Evolutionary conservation across 306 rosid genomes (phyloP), one percentile per base, ranked within the genome.

Genomic region (Vigna unguiculata): DNA sequence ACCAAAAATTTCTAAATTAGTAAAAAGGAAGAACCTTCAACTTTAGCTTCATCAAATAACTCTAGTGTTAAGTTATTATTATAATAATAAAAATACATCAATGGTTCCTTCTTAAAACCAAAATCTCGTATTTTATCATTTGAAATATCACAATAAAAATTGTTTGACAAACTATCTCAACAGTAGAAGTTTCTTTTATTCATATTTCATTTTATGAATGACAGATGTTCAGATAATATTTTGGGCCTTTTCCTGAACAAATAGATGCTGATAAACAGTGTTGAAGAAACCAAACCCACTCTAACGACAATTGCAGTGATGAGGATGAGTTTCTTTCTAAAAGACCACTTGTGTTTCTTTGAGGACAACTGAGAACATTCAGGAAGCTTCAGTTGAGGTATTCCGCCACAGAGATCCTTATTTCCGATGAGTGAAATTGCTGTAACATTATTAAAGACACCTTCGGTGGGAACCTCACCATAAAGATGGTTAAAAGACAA

Each of bases 361-460:
- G 36, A n/a, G 1, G 22, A 63, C 0, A 5, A 5, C 17, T 0
- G 16, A 16, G 47, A 22, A 62, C 89, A 85, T 19, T 13, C 0
- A 1, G 58, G 72, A 0, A 85, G 10, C 54, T 55, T 71, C 4
- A 85, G 2, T 17, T 81, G 58, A 71, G 80, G 73, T 4, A 83
- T 78, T 0, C 85, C 89, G 3, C 86, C 87, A 68, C 86, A 83
- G 19, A 83, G 87, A 60, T 60, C 21, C 2, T 71, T 57, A 8
- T 80, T 80, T 40, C 84, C 55, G n/a, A 41, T 3, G 15, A 84
- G 52, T 16, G 77, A 76, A 52, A 66, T 41, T 12, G 34, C 52
- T 40, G 71, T 64, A 34, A 46, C 4, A 19, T 79, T 81, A 46
- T 25, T 52, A n/a, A 88, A 85, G 14, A 77, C 74, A 6, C 86